These are phyloP conservation scores for Tuber indicum DNA, from an alignment of 495 filamentous ascomycete genomes.

Conservation along the genomic window DNA sequence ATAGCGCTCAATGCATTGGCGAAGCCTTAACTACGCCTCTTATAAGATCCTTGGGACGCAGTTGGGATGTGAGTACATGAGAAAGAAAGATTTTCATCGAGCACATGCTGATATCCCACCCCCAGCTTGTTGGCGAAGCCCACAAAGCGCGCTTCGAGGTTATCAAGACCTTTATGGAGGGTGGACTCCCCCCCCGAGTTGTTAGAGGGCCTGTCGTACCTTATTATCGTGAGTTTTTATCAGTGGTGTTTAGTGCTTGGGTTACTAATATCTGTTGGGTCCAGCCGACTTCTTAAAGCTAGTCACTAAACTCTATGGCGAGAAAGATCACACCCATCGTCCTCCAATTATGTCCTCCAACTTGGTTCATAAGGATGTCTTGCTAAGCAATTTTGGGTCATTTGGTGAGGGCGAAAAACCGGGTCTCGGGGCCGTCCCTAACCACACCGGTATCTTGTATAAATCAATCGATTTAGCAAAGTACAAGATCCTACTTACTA, in stretches of 20 bases:
- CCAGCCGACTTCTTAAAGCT: constrained; percentile 25
- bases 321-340: constrained; percentile 23
- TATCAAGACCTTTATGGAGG: neutral
- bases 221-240: constrained; percentile 24
- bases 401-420: constrained; percentile 19
- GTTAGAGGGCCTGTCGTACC: constrained; percentile 26
- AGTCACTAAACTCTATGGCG: constrained; percentile 11
- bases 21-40: constrained; percentile 25
- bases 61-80: constrained; percentile 24
- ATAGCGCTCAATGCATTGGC: constrained; percentile 24
- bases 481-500: constrained; percentile 18
- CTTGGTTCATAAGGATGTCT: constrained; percentile 16
- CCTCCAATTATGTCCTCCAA: constrained; percentile 9
- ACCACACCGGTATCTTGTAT: constrained; percentile 8
- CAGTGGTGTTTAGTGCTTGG: neutral
- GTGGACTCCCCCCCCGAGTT: neutral
- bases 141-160: neutral
- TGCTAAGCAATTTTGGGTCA: constrained; percentile 11
- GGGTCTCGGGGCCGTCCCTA: neutral
- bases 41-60: constrained; percentile 10
- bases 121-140: neutral
- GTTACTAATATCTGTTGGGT: constrained; percentile 4
- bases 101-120: neutral
- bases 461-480: constrained; percentile 25
- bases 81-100: neutral